Percentiles rank a stretch among this genome's conserved stretches.
Conservation (phyloP, 1,284 basidiomycete genomes). For the Cutaneotrichosporon sp. region DNA sequence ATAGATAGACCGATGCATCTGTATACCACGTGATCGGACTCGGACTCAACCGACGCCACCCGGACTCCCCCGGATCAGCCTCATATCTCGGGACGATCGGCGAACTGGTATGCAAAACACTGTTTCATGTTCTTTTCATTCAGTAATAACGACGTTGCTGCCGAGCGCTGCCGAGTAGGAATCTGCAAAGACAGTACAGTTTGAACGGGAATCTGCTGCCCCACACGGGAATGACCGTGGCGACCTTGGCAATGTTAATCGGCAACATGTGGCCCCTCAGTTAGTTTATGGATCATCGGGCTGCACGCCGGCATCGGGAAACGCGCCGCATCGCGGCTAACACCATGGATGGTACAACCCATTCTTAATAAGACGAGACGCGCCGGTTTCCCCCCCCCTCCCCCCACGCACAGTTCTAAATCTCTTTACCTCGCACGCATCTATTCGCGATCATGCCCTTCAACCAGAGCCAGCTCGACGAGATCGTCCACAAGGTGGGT, state of each 20-base stretch:
- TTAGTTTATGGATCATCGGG: neutral
- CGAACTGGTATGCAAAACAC: neutral
- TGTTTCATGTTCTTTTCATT: neutral
- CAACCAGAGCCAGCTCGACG: conserved; percentile 26
- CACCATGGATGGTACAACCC: neutral
- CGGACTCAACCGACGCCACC: neutral
- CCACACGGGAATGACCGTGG: too few relatives aligned
- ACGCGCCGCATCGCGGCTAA: neutral
- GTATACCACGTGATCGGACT: conserved; percentile 6
- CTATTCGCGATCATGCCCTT: conserved; percentile 20
- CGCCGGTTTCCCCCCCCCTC: neutral
- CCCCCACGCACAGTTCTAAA: neutral
- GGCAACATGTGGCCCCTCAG: neutral
- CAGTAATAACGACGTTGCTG: neutral
- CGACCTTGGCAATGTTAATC: too few relatives aligned
- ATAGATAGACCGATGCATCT: conserved; percentile 15
- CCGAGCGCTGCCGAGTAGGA: too few relatives aligned
- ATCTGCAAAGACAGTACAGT: too few relatives aligned
- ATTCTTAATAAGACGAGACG: neutral
- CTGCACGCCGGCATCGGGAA: neutral
- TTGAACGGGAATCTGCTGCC: too few relatives aligned
- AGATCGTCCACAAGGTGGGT: conserved; percentile 26
- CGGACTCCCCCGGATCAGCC: too few relatives aligned
- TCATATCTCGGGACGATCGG: too few relatives aligned
- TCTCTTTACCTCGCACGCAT: neutral